Base-by-base conservation (phyloP, 352 stramenopile genomes). In the Globisporangium spiculum region DNA sequence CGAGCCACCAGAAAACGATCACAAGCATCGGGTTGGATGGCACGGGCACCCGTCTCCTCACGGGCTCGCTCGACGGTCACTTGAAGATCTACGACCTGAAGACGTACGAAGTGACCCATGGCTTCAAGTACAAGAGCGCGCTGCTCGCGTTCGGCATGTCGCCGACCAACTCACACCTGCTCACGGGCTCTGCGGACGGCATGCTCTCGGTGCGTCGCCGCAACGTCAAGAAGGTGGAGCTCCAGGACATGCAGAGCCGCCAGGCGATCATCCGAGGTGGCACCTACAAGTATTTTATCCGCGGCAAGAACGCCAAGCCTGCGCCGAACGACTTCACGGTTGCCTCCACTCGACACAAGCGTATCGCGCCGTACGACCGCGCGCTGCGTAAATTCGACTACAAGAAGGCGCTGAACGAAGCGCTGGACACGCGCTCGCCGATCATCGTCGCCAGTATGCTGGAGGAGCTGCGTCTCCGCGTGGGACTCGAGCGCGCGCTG, bases 301-400 rank as follows among this genome's bases (percentile, higher is more conserved):
- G 90, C 53, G 91, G 90, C 65, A 92, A 94, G 69, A 93, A 95
- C 66, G 80, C 84, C 41, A 93, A 93, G 71, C 84, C 88, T 0
- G 68, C 77, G 36, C 74, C 78, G 24, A 81, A 79, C 48, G 88
- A 97, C 73, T 94, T 93, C 57, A 89, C 82, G 32, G 87, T 96
- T 50, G 80, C 85, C 27, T 87, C 74, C 30, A 83, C 88, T 50
- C 92, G 95, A 60, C 91, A 97, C 71, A 91, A 92, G 70, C 94
- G 94, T 68, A 89, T 98, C 26, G 81, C 88, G 53, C 86, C 91
- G 57, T 99, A 98, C 79, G 96, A 99, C 78, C 70, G 86, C 38
- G 84, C 95, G 16, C 72, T 99, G 57, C 94, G 93, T 34, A 94
- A 98, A 75, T 99, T 99, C 74, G 87, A 98, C 68, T 99, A 99